Conservation (phyloP, 192 early-diverging fungal species). For the Podila epicladia region DNA sequence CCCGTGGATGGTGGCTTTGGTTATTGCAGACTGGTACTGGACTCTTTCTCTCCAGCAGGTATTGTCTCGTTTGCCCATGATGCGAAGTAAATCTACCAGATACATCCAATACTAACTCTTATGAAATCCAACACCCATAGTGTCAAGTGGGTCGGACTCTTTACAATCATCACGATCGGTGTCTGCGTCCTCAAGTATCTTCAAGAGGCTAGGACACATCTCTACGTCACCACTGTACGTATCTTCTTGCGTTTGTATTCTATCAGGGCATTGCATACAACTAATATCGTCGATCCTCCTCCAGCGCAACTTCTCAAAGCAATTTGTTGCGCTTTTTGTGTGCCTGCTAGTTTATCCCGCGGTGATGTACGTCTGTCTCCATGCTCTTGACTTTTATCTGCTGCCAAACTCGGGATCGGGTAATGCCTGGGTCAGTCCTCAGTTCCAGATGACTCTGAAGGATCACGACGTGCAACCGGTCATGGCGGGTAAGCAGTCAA, state of each 20-base stretch:
- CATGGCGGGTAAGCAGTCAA: slow-evolving; percentile 61
- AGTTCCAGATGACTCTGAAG: slow-evolving; percentile 84
- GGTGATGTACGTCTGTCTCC: slow-evolving; percentile 80
- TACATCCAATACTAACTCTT: background rate
- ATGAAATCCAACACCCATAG: slow-evolving; percentile 34
- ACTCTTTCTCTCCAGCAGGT: slow-evolving; percentile 70
- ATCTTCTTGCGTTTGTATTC: background rate
- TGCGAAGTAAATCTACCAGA: background rate
- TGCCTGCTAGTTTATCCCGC: slow-evolving; percentile 86
- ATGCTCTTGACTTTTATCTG: slow-evolving; percentile 88
- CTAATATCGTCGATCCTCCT: background rate
- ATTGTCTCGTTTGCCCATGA: background rate
- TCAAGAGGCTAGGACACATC: slow-evolving; percentile 83
- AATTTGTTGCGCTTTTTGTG: slow-evolving; percentile 84
- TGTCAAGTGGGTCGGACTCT: slow-evolving; percentile 95
- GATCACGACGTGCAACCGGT: slow-evolving; percentile 68
- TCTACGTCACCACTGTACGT: slow-evolving; percentile 62
- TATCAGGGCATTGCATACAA: background rate
- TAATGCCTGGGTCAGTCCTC: slow-evolving; percentile 89
- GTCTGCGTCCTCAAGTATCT: slow-evolving; percentile 84
- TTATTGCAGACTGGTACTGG: slow-evolving; percentile 83
- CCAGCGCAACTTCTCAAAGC: slow-evolving; percentile 58
- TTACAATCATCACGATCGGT: slow-evolving; percentile 87
- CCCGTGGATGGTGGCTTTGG: slow-evolving; percentile 88
- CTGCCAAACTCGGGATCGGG: slow-evolving; percentile 86